Conservation (phyloP, 2,329 filamentous ascomycete genomes). For the Triangularia verruculosa region DNA sequence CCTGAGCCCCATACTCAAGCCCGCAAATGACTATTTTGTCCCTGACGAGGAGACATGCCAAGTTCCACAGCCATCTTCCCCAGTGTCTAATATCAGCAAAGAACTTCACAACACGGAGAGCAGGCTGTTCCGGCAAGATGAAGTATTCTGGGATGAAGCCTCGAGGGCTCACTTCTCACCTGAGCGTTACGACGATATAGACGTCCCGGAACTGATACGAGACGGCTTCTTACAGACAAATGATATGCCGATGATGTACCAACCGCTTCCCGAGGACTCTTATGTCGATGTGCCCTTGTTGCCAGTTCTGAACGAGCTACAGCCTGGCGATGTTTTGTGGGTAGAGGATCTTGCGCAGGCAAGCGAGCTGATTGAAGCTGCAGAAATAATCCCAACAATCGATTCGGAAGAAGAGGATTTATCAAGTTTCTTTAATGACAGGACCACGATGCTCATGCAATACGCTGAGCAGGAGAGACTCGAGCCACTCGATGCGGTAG, state of each 20-base stretch:
- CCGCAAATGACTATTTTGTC: conserved; percentile 14
- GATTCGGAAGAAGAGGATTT: conserved; percentile 24
- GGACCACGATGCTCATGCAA: conserved; percentile 22
- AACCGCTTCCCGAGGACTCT: conserved; percentile 15
- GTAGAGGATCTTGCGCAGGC: conserved; percentile 20
- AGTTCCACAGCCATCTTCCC: conserved; percentile 25
- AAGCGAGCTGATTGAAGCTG: conserved; percentile 11
- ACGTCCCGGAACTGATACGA: conserved; percentile 24
- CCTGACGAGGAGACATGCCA: conserved; percentile 21
- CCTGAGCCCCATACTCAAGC: conserved; percentile 23
- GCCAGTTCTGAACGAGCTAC: neutral
- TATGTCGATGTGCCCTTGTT: conserved; percentile 29
- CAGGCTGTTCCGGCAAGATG: conserved; percentile 23
- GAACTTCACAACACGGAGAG: conserved; percentile 28
- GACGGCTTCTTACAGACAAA: conserved; percentile 10
- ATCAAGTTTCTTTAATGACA: conserved; percentile 16
- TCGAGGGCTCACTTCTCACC: conserved; percentile 14
- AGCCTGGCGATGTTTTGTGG: conserved; percentile 10
- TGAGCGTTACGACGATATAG: conserved; percentile 22
- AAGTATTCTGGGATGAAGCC: conserved; percentile 22
- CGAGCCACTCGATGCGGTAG: conserved; percentile 28
- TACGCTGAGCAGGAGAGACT: conserved; percentile 31
- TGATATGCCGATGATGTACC: neutral
- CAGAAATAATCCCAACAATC: conserved; percentile 10
- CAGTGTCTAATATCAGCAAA: conserved; percentile 23